Base-by-base conservation (phyloP, 2,329 filamentous ascomycete genomes). In the Raffaelea arxii region DNA sequence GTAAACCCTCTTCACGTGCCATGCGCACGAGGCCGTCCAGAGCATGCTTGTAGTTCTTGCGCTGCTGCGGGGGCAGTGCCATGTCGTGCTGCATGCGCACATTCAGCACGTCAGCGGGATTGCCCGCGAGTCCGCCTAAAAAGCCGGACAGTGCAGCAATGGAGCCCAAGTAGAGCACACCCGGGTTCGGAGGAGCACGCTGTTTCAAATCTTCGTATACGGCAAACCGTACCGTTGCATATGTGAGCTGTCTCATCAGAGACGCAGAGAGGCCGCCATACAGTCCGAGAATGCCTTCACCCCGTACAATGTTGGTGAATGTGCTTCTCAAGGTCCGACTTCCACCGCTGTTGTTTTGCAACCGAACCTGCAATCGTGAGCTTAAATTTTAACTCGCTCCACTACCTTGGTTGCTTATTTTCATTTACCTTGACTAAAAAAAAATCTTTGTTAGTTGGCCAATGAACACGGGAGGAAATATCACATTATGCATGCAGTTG, bases 141-240 rank as follows among this genome's bases (percentile, higher is more conserved):
- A 80, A 82, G 50, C 82, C 82, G 3, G 82, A 82, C 0, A 72
- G 63, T n/a, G 85, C 65, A 47, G 80, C 81, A 3, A 81, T 80
- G 6, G 67, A 71, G 4, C 80, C 79, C 47, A 82, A 75, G 62
- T 84, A 80, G 9, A 30, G 27, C 9, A 30, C 27, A 16, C 27
- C 27, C 27, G 27, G 27, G 27, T 30, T 9, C 44, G 67, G 70
- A 60, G 85, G 85, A 16, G 67, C 70, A 2, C 56, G 52, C 55
- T 74, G 76, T 67, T 82, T 80, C 63, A 85, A 83, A 2, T 80
- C 85, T 55, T 84, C 80, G 62, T 85, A 86, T 65, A 85, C 78
- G 11, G 82, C 82, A 22, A 86, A 67, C 24, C 82, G 74, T 2
- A 82, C 79, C 7, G 82, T 85, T 3, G 81, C 85, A 65, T 86